phyloP scores from a whole-genome alignment of 768 basidiomycete genomes.

The Phaffia australis region DNA sequence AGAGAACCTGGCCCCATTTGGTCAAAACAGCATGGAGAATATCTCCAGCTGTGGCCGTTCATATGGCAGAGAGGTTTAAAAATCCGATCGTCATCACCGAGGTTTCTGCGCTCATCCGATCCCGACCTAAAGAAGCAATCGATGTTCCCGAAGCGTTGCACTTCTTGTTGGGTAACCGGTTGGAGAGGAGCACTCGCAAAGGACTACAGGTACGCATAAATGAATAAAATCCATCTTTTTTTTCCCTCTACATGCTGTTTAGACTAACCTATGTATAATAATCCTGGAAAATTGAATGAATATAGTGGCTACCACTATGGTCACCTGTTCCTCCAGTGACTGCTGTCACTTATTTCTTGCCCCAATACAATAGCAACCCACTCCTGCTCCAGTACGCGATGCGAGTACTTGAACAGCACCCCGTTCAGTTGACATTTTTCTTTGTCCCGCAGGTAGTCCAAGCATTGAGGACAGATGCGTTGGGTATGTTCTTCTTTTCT shows the following conservation, averaged over 20 bases:
- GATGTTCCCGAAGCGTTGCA: constrained; percentile 69
- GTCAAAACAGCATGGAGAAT: constrained; percentile 69
- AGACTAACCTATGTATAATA: not conserved
- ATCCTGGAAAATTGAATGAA: not conserved
- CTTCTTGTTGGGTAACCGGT: constrained; percentile 62
- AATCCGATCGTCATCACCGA: constrained; percentile 54
- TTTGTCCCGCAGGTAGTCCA: constrained; percentile 98
- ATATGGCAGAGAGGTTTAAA: constrained; percentile 83
- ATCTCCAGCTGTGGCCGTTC: constrained; percentile 68
- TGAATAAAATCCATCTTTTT: not conserved
- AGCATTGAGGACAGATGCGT: constrained; percentile 76
- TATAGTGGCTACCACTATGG: constrained; percentile 77
- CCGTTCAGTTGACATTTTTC: constrained; percentile 91
- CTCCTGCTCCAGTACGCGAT: constrained; percentile 89
- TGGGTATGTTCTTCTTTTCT: constrained; percentile 47
- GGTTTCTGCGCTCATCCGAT: constrained; percentile 61
- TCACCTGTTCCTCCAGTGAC: constrained; percentile 60
- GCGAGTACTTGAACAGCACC: constrained; percentile 85
- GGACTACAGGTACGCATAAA: constrained; percentile 58
- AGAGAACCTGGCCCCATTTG: constrained; percentile 58
- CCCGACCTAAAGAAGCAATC: constrained; percentile 57
- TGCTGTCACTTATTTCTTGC: constrained; percentile 60
- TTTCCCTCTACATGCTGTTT: constrained; percentile 13
- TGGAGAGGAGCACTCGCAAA: constrained; percentile 49
- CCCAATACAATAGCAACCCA: constrained; percentile 69